Evolutionary conservation across 208 protist species (phyloP).

Genomic region (Porcisia hertigi): DNA sequence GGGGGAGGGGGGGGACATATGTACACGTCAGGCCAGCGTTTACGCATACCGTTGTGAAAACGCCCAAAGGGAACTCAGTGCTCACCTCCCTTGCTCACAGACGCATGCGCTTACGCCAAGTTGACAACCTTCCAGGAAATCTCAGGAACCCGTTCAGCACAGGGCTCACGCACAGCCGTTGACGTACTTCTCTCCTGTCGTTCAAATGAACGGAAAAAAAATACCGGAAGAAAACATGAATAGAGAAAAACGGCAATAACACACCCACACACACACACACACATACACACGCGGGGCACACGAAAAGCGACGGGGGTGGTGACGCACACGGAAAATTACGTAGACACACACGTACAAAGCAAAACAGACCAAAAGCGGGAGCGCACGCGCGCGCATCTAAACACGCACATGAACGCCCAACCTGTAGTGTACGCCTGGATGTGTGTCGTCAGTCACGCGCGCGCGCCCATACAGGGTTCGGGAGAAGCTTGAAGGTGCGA

Average conservation of each 20-base stretch:
- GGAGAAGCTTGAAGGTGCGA: not conserved
- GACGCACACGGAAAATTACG: not conserved
- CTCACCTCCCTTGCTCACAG: not conserved
- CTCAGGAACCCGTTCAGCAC: not conserved
- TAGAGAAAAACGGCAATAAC: not conserved
- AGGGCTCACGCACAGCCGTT: not conserved
- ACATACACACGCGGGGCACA: too few species aligned
- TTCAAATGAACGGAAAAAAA: not conserved
- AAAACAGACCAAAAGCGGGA: not conserved
- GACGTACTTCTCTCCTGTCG: not conserved
- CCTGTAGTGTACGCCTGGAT: not conserved
- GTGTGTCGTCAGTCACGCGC: not conserved
- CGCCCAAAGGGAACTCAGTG: conserved; percentile 2
- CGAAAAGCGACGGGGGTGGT: too few species aligned
- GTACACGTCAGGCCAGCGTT: not conserved
- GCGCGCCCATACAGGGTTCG: not conserved
- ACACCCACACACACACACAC: not conserved
- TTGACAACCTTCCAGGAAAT: not conserved
- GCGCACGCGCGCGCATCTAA: not conserved
- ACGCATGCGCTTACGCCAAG: not conserved
- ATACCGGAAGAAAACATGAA: conserved; percentile 1
- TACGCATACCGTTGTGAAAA: not conserved
- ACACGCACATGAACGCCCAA: not conserved
- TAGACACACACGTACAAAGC: not conserved
- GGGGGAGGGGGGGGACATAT: not conserved